A percentile compares a stretch with the other conserved stretches of the same genome.
Evolutionary conservation across 2,329 filamentous ascomycete genomes (phyloP).

Genomic region (Clonostachys rosea): DNA sequence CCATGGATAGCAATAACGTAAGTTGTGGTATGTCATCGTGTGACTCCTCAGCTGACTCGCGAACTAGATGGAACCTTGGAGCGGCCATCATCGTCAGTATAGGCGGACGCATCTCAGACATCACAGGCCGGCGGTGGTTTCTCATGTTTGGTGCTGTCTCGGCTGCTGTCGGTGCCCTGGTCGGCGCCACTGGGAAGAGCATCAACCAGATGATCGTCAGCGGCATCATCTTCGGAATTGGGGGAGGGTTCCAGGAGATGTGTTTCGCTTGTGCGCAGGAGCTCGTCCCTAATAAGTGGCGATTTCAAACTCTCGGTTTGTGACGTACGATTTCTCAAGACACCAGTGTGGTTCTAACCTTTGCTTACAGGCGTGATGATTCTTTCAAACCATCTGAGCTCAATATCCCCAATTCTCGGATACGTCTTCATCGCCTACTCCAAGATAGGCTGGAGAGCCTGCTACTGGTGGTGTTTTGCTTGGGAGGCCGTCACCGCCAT

Average conservation of each 20-base stretch:
- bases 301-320: slow-evolving; percentile 19
- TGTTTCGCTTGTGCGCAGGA: slow-evolving; percentile 26
- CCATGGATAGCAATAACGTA: slow-evolving; percentile 22
- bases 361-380: slow-evolving; percentile 27
- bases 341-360: slow-evolving; percentile 11
- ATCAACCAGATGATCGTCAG: slow-evolving; percentile 32
- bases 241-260: slow-evolving; percentile 30
- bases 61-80: slow-evolving; percentile 22
- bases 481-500: slow-evolving; percentile 17
- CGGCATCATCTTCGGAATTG: slow-evolving; percentile 29
- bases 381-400: slow-evolving; percentile 21
- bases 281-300: slow-evolving; percentile 27
- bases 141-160: slow-evolving; percentile 23
- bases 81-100: slow-evolving; percentile 24
- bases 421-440: slow-evolving; percentile 23
- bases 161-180: slow-evolving; percentile 24
- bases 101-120: slow-evolving; percentile 27
- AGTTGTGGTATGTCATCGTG: neutral
- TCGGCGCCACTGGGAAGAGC: slow-evolving; percentile 27
- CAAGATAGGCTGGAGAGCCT: slow-evolving; percentile 17
- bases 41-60: slow-evolving; percentile 1
- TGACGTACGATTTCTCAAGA: slow-evolving; percentile 3
- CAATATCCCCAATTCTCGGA: slow-evolving; percentile 17
- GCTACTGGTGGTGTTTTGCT: slow-evolving; percentile 24
- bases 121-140: slow-evolving; percentile 30